These are phyloP conservation scores for Westerdykella aurantiaca DNA, from an alignment of 2,329 filamentous ascomycete genomes.

Conservation along the genomic window DNA sequence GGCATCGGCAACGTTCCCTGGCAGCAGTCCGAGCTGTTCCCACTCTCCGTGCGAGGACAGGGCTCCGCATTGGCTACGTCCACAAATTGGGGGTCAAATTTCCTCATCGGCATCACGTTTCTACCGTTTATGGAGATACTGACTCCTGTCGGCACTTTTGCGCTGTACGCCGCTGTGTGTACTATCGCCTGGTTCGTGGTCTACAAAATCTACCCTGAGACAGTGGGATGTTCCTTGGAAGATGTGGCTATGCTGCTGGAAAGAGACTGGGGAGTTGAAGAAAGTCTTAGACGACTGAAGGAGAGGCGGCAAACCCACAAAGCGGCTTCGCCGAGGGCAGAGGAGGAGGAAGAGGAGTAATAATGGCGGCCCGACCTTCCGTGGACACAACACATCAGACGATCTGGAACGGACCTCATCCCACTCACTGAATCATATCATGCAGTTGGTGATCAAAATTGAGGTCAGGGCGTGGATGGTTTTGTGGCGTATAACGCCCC, in stretches of 20 bases:
- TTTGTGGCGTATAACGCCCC: too few relatives aligned
- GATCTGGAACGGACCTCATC: too few relatives aligned
- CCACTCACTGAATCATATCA: too few relatives aligned
- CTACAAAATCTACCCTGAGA: constrained; percentile 79
- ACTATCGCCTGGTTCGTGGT: constrained; percentile 60
- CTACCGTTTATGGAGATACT: constrained; percentile 76
- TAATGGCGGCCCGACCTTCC: background rate
- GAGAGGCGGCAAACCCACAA: constrained; percentile 4
- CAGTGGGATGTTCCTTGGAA: constrained; percentile 73
- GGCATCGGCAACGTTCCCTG: constrained; percentile 90
- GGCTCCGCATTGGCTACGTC: constrained; percentile 70
- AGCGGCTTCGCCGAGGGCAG: background rate
- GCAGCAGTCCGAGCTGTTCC: constrained; percentile 92
- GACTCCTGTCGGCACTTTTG: constrained; percentile 71
- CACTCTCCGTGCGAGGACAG: constrained; percentile 64
- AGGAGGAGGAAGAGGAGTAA: background rate
- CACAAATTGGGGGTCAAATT: constrained; percentile 86
- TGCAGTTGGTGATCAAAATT: too few relatives aligned
- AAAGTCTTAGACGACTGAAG: constrained; percentile 23
- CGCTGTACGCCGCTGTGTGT: constrained; percentile 71
- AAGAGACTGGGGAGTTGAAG: constrained; percentile 61
- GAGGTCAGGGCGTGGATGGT: too few relatives aligned
- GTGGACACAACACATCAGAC: too few relatives aligned
- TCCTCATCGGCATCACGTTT: constrained; percentile 79
- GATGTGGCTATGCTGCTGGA: constrained; percentile 68